Evolutionary conservation across 306 rosid species (phyloP).

Genomic region (Pterocarpus macrocarpus): DNA sequence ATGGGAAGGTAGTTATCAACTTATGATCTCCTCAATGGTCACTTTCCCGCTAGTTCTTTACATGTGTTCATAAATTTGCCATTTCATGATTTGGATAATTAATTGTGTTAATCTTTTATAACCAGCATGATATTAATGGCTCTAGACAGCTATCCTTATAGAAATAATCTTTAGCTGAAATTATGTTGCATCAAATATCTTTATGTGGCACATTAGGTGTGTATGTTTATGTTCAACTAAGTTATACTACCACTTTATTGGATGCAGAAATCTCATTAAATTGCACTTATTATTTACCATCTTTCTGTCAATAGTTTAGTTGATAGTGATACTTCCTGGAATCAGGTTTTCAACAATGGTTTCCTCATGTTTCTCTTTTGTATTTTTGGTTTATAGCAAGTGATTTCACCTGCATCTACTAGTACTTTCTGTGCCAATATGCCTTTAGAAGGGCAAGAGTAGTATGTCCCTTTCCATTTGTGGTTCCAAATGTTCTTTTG

Average conservation of each 20-base stretch:
- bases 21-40: constrained; percentile 26
- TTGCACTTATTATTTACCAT: background rate
- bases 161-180: constrained; percentile 19
- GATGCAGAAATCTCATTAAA: background rate
- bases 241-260: constrained; percentile 1
- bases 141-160: background rate
- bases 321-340: background rate
- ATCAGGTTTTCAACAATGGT: constrained; percentile 1
- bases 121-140: constrained; percentile 12
- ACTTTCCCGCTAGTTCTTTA: constrained; percentile 33
- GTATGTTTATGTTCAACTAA: constrained; percentile 9
- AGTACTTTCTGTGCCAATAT: constrained; percentile 9
- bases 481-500: background rate
- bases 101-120: constrained; percentile 17
- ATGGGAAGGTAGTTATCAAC: constrained; percentile 76
- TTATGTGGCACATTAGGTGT: background rate
- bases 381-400: constrained; percentile 26
- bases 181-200: background rate
- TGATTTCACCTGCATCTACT: constrained; percentile 11
- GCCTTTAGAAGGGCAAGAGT: constrained; percentile 9
- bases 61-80: background rate
- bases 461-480: background rate
- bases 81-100: constrained; percentile 16
- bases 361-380: constrained; percentile 8
- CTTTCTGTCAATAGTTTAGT: constrained; percentile 21